Evolutionary conservation across 495 filamentous ascomycete species (phyloP), one percentile per base, ranked within the genome.

Genomic region (Bacidia rubella): DNA sequence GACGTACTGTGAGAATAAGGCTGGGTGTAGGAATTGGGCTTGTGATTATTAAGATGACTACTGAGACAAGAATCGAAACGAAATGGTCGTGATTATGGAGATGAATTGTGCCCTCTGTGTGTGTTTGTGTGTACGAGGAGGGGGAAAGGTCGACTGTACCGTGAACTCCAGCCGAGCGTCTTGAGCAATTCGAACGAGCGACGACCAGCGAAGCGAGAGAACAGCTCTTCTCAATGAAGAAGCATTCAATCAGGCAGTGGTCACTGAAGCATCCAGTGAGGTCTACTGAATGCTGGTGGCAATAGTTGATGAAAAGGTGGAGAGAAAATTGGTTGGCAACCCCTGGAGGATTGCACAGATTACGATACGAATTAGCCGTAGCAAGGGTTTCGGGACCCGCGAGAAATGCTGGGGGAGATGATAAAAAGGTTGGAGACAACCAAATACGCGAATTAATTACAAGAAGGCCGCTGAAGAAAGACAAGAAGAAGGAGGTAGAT

Each of bases 361-460:
- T 57, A 57, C 55, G 50, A 53, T 57, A 57, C 55, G 52, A 58
- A 44, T 54, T 54, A 58, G 26, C 56, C 56, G 56, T 58, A 54
- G 45, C 55, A 51, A 57, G 51, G 22, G 47, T 38, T 50, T 58
- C 51, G 56, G 56, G 19, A 44, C 55, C 56, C 51, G 52, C 27
- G 24, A 22, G 47, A 54, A 57, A 58, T 58, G 56, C 52, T 50
- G 23, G 41, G 26, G 11, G 21, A 56, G n/a, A 38, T n/a, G n/a
- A n/a, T 21, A 29, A 23, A 43, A 43, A 42, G 17, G 17, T 23
- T 29, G 23, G 43, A 53, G 22, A 43, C 43, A 53, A 51, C 43
- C 53, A 51, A 38, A 53, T 26, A 58, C 47, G 42, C 55, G 52
- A 23, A 58, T 20, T 53, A 42, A 50, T 50, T 49, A 54, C 44